phyloP scores from a whole-genome alignment of 148 eudicot species.

The Fagopyrum esculentum region DNA sequence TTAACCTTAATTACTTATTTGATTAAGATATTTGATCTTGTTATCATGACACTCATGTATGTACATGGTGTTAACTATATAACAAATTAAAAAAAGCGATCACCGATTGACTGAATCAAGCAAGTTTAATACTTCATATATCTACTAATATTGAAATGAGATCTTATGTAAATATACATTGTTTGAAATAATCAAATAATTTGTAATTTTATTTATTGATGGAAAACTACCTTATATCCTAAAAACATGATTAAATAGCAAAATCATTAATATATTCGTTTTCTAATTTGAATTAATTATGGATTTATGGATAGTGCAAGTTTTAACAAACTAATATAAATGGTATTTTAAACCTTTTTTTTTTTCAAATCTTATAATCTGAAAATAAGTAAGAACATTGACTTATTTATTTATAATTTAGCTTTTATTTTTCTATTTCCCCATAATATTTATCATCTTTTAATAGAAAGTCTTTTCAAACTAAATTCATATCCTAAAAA shows the following conservation, averaged over 20 bases:
- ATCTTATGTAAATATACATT: too few species aligned
- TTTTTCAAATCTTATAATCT: neutral
- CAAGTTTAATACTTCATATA: too few species aligned
- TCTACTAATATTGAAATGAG: too few species aligned
- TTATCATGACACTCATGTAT: neutral
- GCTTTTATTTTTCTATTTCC: too few species aligned
- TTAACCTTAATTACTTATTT: neutral
- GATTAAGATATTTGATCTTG: neutral
- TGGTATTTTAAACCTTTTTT: neutral
- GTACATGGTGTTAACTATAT: neutral
- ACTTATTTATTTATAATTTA: neutral
- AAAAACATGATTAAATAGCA: too few species aligned
- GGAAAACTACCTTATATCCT: too few species aligned
- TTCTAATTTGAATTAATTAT: neutral
- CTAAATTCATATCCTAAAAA: too few species aligned
- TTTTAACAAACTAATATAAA: neutral
- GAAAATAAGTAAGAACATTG: neutral
- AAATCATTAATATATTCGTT: too few species aligned
- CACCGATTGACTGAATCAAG: neutral
- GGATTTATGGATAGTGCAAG: neutral
- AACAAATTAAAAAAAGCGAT: neutral
- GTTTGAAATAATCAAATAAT: too few species aligned
- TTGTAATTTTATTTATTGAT: too few species aligned
- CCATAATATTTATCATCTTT: too few species aligned
- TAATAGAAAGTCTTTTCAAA: too few species aligned